Evolutionary conservation across 2,329 filamentous ascomycete genomes (phyloP), one percentile per base, ranked within the genome.

Genomic region (Fusarium lateritium): DNA sequence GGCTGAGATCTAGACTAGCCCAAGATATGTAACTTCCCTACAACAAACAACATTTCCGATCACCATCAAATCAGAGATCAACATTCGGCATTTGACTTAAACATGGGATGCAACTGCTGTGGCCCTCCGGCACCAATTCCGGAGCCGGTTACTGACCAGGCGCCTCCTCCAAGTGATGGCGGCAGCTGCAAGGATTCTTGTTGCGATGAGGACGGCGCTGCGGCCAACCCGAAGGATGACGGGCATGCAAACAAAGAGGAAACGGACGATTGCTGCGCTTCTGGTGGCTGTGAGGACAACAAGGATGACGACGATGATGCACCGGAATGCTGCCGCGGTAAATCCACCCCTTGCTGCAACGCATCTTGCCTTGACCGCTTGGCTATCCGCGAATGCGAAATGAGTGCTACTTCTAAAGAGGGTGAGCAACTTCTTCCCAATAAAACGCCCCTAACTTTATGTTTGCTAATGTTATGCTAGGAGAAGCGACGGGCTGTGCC

Each of bases 361-460:
- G 62, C 65, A 10, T 77, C 80, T 34, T 84, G 82, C 65, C 75
- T 85, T 51, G 79, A 82, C 45, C 80, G 81, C 22, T 65, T 85
- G 8, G 83, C 83, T 7, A 60, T 83, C 24, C 80, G 80, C 4
- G 82, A 80, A 60, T 84, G 81, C 65, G 57, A 75, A 58, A 56
- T 52, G 65, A 70, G 34, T 46, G 21, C 24, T 49, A 21, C 31
- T 10, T 7, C 28, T 42, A 33, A 22, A 34, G 42, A 21, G 22
- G 10, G 50, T 71, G 57, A 64, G 49, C 17, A 28, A 14, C 38
- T 2, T 8, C 36, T 13, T 17, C 21, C 42, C 14, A 19, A n/a
- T 26, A 42, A 4, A n/a, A 13, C 36, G 10, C n/a, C 31, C 3
- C 2, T 11, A 19, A 1, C 3, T 17, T 15, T 9, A 2, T 39